phyloP scores from a whole-genome alignment of 495 filamentous ascomycete species.

The Penicillium cosmopolitanum region DNA sequence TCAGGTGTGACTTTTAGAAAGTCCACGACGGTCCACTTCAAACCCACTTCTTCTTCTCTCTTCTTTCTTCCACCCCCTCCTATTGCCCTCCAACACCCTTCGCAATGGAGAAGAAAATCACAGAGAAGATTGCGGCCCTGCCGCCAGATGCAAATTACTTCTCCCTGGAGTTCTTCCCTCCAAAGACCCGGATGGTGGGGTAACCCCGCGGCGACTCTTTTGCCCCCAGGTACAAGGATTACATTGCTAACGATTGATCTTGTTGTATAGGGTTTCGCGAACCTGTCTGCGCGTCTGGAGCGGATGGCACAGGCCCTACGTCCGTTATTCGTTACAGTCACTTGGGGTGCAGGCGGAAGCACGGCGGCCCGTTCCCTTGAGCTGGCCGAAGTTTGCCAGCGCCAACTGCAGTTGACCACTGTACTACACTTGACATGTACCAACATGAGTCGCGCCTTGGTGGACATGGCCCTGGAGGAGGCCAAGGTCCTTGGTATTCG shows the following conservation, averaged over 20 bases:
- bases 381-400: slow-evolving; percentile 92
- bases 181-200: slow-evolving; percentile 86
- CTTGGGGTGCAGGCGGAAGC: slow-evolving; percentile 95
- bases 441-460: slow-evolving; percentile 86
- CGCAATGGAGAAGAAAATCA: slow-evolving; percentile 76
- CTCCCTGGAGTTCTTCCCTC: slow-evolving; percentile 98
- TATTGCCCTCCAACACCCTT: slow-evolving; percentile 20
- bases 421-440: slow-evolving; percentile 97
- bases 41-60: slow-evolving; percentile 22
- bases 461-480: slow-evolving; percentile 88
- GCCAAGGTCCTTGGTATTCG: slow-evolving; percentile 91
- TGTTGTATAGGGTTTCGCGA: slow-evolving; percentile 72
- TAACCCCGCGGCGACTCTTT: slow-evolving; percentile 26
- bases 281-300: slow-evolving; percentile 88
- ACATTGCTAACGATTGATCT: slow-evolving; percentile 21
- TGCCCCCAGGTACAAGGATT: neutral
- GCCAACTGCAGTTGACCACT: slow-evolving; percentile 88
- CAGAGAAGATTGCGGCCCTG: slow-evolving; percentile 92
- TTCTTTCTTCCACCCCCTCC: slow-evolving; percentile 22
- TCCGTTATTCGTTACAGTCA: slow-evolving; percentile 94
- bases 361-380: slow-evolving; percentile 89
- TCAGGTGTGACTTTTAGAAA: slow-evolving; percentile 16
- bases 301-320: slow-evolving; percentile 91
- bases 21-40: slow-evolving; percentile 34
- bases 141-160: slow-evolving; percentile 82